A percentile compares a stretch with the other conserved stretches of the same genome.
Evolutionary conservation across 345 rosid genomes (phyloP).

Genomic region (Gossypium anomalum): DNA sequence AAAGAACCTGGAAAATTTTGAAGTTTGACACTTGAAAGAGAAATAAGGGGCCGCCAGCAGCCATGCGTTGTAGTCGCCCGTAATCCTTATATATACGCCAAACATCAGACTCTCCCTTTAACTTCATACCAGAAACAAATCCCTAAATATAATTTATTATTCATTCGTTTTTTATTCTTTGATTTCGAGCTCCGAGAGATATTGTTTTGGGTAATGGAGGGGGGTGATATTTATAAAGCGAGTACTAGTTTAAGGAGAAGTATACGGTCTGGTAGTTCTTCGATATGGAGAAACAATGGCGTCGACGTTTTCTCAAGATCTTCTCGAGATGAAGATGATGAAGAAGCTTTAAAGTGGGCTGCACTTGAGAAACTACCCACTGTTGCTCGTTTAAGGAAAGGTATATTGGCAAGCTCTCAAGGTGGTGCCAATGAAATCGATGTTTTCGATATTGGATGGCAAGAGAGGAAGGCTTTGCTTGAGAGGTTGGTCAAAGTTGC

Average conservation of each 20-base stretch:
- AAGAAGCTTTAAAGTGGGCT: conserved; percentile 55
- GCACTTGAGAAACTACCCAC: conserved; percentile 58
- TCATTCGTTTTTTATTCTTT: neutral
- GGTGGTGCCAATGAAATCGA: conserved; percentile 31
- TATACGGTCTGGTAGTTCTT: conserved; percentile 20
- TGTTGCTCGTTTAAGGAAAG: conserved; percentile 36
- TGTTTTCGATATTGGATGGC: conserved; percentile 30
- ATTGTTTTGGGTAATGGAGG: conserved; percentile 28
- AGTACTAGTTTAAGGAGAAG: conserved; percentile 31
- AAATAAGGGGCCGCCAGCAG: too few species aligned
- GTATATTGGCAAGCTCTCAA: conserved; percentile 23
- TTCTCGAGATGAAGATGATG: conserved; percentile 47
- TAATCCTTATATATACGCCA: too few species aligned
- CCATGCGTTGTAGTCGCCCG: too few species aligned
- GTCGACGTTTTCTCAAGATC: conserved; percentile 53
- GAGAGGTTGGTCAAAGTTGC: conserved; percentile 34
- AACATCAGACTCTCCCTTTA: too few species aligned
- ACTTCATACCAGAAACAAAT: neutral
- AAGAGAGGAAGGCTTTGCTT: conserved; percentile 32
- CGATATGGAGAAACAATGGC: conserved; percentile 35
- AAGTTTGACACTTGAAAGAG: too few species aligned
- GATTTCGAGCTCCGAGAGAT: too few species aligned
- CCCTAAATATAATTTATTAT: too few species aligned
- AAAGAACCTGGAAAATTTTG: too few species aligned
- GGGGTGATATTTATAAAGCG: conserved; percentile 36